These are phyloP conservation scores for Crithidia fasciculata DNA, from an alignment of 208 protist genomes.

Conservation along the genomic window DNA sequence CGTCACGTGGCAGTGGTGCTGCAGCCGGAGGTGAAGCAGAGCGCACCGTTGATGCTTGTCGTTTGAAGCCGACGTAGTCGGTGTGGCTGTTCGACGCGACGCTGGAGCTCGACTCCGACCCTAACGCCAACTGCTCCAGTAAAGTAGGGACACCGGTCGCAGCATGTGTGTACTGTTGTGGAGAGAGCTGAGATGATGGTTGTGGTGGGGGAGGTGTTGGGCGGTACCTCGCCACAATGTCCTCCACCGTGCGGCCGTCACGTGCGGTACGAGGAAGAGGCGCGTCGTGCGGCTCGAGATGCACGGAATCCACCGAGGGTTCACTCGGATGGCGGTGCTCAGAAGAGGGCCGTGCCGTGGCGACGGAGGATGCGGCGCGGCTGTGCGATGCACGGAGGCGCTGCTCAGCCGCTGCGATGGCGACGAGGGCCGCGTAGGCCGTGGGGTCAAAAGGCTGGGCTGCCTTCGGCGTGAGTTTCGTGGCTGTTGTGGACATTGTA, in stretches of 20 bases:
- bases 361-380: slow-evolving; percentile 13
- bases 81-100: background rate
- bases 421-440: slow-evolving; percentile 40
- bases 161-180: no score
- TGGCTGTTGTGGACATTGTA: background rate
- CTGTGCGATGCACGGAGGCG: slow-evolving; percentile 24
- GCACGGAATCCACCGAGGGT: background rate
- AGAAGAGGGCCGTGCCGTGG: slow-evolving; percentile 25
- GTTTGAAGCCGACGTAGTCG: no score
- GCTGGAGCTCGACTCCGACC: slow-evolving; percentile 20
- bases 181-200: no score
- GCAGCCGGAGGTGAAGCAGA: background rate
- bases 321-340: slow-evolving; percentile 2
- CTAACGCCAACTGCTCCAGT: slow-evolving; percentile 28
- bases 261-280: background rate
- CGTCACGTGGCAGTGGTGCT: background rate
- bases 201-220: background rate
- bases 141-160: slow-evolving; percentile 1
- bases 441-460: slow-evolving; percentile 28
- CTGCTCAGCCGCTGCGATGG: slow-evolving; percentile 26
- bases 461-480: background rate
- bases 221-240: slow-evolving; percentile 8
- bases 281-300: background rate
- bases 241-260: slow-evolving; percentile 2
- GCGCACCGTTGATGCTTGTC: background rate